Evolutionary conservation across 176 grass and related monocot genomes (phyloP).

Genomic region (Oropetium thomaeum): DNA sequence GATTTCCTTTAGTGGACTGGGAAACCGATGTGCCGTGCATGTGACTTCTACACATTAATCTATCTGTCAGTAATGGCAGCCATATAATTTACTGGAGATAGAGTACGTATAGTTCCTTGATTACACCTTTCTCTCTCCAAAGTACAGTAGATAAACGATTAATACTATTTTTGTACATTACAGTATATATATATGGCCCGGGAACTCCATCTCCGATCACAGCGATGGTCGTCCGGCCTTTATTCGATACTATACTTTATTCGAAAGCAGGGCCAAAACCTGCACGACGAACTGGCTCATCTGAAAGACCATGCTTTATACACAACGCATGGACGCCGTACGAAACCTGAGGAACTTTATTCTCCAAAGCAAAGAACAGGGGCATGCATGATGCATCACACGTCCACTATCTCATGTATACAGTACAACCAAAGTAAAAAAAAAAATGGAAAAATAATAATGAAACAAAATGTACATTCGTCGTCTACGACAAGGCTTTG

Average conservation of each 20-base stretch:
- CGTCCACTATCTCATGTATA: slow-evolving; percentile 2
- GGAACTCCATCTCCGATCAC: not conserved
- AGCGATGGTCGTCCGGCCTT: no score
- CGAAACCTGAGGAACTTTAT: not conserved
- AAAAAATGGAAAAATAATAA: not conserved
- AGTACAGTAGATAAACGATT: not conserved
- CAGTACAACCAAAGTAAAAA: not conserved
- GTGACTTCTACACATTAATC: not conserved
- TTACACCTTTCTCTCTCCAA: not conserved
- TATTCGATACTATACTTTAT: no score
- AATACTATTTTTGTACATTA: not conserved
- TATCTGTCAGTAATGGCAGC: not conserved
- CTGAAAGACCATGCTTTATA: not conserved
- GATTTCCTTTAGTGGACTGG: slow-evolving; percentile 5
- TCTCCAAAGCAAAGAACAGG: slow-evolving; percentile 4
- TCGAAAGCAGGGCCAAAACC: not conserved
- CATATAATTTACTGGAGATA: not conserved
- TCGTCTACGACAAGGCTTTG: not conserved
- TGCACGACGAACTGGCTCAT: not conserved
- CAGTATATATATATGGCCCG: not conserved
- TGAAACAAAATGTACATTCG: not conserved
- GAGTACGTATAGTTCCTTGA: not conserved
- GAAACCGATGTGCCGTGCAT: not conserved
- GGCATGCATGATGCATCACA: not conserved
- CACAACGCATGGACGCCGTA: not conserved